Percentiles rank a stretch among this genome's conserved stretches.
Conservation (phyloP, 441 rosid genomes). For the Omphalea diandra region DNA sequence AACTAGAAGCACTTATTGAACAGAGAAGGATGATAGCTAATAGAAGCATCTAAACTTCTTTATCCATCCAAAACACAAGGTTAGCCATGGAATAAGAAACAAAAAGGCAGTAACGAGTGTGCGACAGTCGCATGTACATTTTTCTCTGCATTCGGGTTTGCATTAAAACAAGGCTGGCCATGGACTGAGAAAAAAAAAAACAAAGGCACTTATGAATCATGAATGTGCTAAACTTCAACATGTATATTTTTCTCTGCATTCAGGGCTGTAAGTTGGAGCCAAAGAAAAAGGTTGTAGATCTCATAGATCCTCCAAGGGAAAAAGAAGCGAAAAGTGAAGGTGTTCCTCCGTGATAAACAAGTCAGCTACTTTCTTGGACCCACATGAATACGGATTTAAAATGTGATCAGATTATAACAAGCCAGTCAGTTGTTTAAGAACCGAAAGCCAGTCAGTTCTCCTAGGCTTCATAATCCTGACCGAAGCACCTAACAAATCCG, state of each 20-base stretch:
- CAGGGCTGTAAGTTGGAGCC: neutral
- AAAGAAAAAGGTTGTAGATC: no score
- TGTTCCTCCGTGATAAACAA: neutral
- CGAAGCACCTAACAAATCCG: slow-evolving; percentile 60
- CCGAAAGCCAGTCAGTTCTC: slow-evolving; percentile 77
- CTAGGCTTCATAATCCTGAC: slow-evolving; percentile 72
- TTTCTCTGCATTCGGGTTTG: no score
- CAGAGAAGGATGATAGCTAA: neutral
- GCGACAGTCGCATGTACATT: no score
- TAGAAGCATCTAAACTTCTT: neutral
- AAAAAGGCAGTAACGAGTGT: no score
- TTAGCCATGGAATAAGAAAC: no score
- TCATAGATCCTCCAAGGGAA: neutral
- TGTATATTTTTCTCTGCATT: neutral
- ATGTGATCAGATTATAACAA: neutral
- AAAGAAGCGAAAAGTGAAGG: neutral
- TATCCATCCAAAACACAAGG: neutral
- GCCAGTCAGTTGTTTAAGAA: slow-evolving; percentile 60
- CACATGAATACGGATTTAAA: neutral
- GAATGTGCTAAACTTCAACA: neutral
- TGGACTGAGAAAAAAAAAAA: neutral
- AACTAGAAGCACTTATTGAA: neutral
- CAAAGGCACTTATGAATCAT: neutral
- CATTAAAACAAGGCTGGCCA: neutral
- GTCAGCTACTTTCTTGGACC: neutral